Conservation (phyloP, 169 alveolate species). For the Eimeria tenella region DNA sequence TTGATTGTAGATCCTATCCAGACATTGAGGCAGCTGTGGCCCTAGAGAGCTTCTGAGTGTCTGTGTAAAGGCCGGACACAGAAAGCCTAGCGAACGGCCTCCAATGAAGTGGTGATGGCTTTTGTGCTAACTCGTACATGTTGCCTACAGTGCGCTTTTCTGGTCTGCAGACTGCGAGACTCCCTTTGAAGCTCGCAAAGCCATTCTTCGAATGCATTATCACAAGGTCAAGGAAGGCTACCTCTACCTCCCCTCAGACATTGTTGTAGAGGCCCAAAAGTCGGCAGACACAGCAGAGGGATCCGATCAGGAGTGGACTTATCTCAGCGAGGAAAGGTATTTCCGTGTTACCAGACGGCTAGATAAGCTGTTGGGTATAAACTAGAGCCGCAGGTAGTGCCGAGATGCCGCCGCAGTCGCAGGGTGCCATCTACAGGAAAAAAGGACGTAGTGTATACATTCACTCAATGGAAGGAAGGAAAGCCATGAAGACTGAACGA, state of each 20-base stretch:
- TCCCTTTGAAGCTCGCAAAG: slow-evolving; percentile 36
- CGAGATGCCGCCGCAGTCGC: neutral
- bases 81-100: too few relatives aligned
- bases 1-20: too few relatives aligned
- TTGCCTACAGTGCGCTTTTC: neutral
- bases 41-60: too few relatives aligned
- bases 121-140: too few relatives aligned
- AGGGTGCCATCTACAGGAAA: neutral
- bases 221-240: slow-evolving; percentile 17
- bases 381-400: neutral
- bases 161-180: slow-evolving; percentile 44
- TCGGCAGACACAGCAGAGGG: neutral
- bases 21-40: too few relatives aligned
- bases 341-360: slow-evolving; percentile 26
- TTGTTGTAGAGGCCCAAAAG: neutral
- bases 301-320: slow-evolving; percentile 25
- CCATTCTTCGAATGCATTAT: slow-evolving; percentile 23
- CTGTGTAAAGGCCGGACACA: too few relatives aligned
- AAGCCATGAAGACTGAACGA: too few relatives aligned
- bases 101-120: too few relatives aligned
- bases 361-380: slow-evolving; percentile 8
- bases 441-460: too few relatives aligned
- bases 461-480: too few relatives aligned
- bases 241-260: slow-evolving; percentile 4
- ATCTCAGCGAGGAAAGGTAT: neutral